phyloP scores from a whole-genome alignment of 164 flowering plant genomes.

The Stephania cephalantha region DNA sequence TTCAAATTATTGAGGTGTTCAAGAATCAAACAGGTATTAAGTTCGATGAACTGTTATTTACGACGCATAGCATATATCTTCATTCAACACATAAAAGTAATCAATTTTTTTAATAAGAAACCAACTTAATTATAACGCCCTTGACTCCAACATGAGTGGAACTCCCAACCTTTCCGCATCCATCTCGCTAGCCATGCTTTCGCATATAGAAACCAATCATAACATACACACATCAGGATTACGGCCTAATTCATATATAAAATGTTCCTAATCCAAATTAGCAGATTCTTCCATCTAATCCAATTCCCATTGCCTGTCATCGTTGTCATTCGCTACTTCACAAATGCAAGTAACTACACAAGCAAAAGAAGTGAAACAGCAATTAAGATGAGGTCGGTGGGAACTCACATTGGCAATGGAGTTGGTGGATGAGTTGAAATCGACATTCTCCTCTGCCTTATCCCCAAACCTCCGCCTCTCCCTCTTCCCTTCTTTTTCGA shows the following conservation, averaged over 20 bases:
- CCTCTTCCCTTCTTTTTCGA: conserved; percentile 16
- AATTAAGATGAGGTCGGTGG: not conserved
- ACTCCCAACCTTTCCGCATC: no score
- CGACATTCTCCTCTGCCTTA: conserved; percentile 23
- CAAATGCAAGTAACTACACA: not conserved
- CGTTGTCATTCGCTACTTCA: not conserved
- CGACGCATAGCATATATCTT: not conserved
- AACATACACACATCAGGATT: no score
- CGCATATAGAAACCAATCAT: no score
- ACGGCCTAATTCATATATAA: no score
- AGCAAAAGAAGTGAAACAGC: not conserved
- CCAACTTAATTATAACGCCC: no score
- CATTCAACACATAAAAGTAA: not conserved
- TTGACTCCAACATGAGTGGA: no score
- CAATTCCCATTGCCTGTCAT: not conserved
- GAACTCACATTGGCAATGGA: conserved; percentile 45
- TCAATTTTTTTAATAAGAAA: not conserved
- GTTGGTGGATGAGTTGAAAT: no score
- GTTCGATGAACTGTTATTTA: no score
- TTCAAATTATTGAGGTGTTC: no score
- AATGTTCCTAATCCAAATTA: no score
- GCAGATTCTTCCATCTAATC: not conserved
- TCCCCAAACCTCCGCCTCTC: conserved; percentile 39
- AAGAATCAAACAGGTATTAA: no score
- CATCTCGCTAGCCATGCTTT: no score